Evolutionary conservation across 805 yeast genomes (phyloP).

Genomic region (Cyberlindnera lachancei): DNA sequence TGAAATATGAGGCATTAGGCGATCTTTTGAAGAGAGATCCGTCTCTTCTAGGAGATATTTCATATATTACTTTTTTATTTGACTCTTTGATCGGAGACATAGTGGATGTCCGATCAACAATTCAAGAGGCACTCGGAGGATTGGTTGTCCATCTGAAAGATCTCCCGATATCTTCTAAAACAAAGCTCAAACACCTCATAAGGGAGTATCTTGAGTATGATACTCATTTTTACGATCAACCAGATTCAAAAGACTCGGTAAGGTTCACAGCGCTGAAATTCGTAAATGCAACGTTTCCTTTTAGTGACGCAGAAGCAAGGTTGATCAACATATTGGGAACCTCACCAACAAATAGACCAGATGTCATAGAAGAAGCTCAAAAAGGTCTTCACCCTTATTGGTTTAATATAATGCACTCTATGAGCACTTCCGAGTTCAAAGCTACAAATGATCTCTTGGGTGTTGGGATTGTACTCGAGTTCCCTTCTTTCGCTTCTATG

Average conservation of each 20-base stretch:
- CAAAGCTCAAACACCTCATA: constrained; percentile 33
- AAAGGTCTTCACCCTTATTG: constrained; percentile 82
- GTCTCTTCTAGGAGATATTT: constrained; percentile 35
- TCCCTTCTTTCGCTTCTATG: constrained; percentile 49
- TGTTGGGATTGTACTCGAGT: constrained; percentile 27
- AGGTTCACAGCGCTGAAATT: constrained; percentile 62
- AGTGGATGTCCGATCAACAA: constrained; percentile 52
- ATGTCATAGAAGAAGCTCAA: constrained; percentile 70
- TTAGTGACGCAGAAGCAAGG: constrained; percentile 61
- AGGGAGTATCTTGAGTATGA: constrained; percentile 28
- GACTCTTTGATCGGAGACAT: constrained; percentile 61
- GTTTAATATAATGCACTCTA: constrained; percentile 49
- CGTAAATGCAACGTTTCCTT: constrained; percentile 56
- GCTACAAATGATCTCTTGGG: constrained; percentile 40
- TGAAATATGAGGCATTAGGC: constrained; percentile 77
- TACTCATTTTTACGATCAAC: constrained; percentile 23
- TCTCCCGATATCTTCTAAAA: constrained; percentile 32
- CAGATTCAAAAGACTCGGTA: constrained; percentile 37
- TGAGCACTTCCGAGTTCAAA: constrained; percentile 35
- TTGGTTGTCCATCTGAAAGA: constrained; percentile 41
- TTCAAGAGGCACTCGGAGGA: constrained; percentile 65
- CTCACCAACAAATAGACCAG: constrained; percentile 49
- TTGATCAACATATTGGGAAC: constrained; percentile 61
- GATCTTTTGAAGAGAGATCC: constrained; percentile 46
- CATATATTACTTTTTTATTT: constrained; percentile 58